Base-by-base conservation (phyloP, 306 rosid genomes). In the Nissolia schottii region DNA sequence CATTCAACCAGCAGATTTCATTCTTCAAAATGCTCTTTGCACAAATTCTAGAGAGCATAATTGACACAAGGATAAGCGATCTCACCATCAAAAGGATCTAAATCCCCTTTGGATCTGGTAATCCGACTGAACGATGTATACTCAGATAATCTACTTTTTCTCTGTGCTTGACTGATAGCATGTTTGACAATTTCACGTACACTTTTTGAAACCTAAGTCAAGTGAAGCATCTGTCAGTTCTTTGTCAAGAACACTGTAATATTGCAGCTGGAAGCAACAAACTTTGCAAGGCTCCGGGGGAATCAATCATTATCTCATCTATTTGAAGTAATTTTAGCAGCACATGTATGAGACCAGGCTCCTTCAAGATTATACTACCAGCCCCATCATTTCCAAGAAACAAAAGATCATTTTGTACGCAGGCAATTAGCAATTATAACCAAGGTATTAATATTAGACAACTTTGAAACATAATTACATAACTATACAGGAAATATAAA, bases 111-210 rank as follows among this genome's bases (percentile, higher is more conserved):
- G 24, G 83, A 76, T 73, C 84, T 82, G 63, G 63, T 65, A 49
- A 88, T 84, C 70, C 92, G 89, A 77, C 62, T 82, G 76, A 91
- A 85, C 13, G 82, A 78, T 34, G 91, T 87, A 73, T 74, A 66
- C 63, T 91, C 87, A 7, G 85, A 88, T 71, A 88, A 73, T 63
- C 34, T 85, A 73, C 87, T 80, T 80, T 82, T 79, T 76, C 84
- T 87, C 72, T 87, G 91, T 50, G 96, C 91, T 84, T 90, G 93
- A 77, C 78, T 86, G 16, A 86, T 81, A 23, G 93, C 93, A 74
- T 78, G 85, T 81, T 87, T 90, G 80, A 87, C 88, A 53, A 90
- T 82, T 73, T 87, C 91, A 25, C 92, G 95, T 45, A 79, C 86
- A 65, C 79, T 86, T 70, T 79, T 88, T 12, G 97, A 86, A 59